Base-by-base conservation (phyloP, 1,284 basidiomycete species). In the Cutaneotrichosporon daszewskae region DNA sequence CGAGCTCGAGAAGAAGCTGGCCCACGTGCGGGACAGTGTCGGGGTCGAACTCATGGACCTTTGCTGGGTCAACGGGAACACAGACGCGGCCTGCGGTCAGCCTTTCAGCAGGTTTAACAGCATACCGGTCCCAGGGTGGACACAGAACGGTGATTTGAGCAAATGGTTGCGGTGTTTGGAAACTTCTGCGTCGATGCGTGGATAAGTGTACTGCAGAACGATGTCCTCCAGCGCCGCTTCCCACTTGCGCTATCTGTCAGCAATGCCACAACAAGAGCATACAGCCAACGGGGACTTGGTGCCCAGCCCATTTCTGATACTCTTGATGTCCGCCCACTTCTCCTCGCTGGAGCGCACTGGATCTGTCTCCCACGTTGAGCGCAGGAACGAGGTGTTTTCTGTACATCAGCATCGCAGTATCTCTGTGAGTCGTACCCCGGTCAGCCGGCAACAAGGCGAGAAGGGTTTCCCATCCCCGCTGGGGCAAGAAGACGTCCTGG, bases 131-230 rank as follows among this genome's bases (percentile, higher is more conserved):
- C 89, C 89, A 0, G 95, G 94, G 69, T 99, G 94, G 0, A 98
- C 77, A 64, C 91, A 95, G 71, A 99, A 98, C 0, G 95, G 95
- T 20, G 89, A 84, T 71, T 99, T 99, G 51, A 99, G 81, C 74
- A 99, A 78, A 73, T 99, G 95, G 73, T 98, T 98, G 45, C 91
- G 79, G 62, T 94, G 89, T 64, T 97, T 95, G 2, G 91, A 92
- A 13, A 99, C 94, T 68, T 98, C 94, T 6, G 88, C 84, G 68
- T 99, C 94, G 50, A 99, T 80, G 14, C 94, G 83, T 3, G 95
- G 94, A 67, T 98, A 98, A 0, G 88, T 94, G 70, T 96, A 97
- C 64, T 92, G 87, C 12, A 99, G 75, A 45, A 95, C 77, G 45
- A 97, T 80, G 57, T 97, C 94, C 62, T 95, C 84, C 64, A 86